These are phyloP conservation scores for Microglena sp. DNA, from an alignment of 139 green algal species.

Conservation along the genomic window DNA sequence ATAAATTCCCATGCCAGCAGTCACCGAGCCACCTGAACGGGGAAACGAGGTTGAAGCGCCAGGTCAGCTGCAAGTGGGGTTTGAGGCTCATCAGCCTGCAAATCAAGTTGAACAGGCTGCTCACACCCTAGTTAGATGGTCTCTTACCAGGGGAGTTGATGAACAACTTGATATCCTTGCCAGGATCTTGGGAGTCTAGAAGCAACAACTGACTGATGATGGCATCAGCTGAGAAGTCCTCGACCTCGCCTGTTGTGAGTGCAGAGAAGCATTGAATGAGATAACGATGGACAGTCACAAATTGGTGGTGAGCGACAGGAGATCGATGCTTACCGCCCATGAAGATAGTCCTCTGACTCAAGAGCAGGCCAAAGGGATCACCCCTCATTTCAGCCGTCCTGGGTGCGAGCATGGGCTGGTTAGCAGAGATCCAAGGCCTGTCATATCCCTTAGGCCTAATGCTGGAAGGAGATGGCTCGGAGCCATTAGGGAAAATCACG, in stretches of 20 bases:
- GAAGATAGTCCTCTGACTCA: slow-evolving; percentile 92
- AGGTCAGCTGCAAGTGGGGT: too few relatives aligned
- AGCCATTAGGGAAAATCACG: slow-evolving; percentile 8
- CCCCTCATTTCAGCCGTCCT: slow-evolving; percentile 64
- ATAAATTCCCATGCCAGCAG: slow-evolving; percentile 97
- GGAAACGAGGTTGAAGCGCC: neutral
- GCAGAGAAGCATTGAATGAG: slow-evolving; percentile 16
- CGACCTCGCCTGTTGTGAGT: too few relatives aligned
- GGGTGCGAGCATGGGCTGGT: slow-evolving; percentile 50
- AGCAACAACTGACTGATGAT: slow-evolving; percentile 95
- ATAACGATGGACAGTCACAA: slow-evolving; percentile 35
- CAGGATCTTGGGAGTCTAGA: slow-evolving; percentile 87
- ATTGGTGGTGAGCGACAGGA: too few relatives aligned
- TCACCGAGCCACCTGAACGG: slow-evolving; percentile 80
- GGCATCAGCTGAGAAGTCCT: slow-evolving; percentile 92
- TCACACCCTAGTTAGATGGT: too few relatives aligned
- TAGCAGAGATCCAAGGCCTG: slow-evolving; percentile 30
- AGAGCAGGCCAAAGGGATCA: slow-evolving; percentile 91
- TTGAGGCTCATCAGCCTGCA: too few relatives aligned
- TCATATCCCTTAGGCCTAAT: neutral
- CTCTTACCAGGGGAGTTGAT: slow-evolving; percentile 93
- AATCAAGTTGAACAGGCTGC: too few relatives aligned
- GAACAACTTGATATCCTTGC: slow-evolving; percentile 99
- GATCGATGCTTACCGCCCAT: too few relatives aligned
- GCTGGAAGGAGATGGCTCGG: neutral